Evolutionary conservation across 768 basidiomycete genomes (phyloP), one percentile per base, ranked within the genome.

Genomic region (Pleurotus pulmonarius): DNA sequence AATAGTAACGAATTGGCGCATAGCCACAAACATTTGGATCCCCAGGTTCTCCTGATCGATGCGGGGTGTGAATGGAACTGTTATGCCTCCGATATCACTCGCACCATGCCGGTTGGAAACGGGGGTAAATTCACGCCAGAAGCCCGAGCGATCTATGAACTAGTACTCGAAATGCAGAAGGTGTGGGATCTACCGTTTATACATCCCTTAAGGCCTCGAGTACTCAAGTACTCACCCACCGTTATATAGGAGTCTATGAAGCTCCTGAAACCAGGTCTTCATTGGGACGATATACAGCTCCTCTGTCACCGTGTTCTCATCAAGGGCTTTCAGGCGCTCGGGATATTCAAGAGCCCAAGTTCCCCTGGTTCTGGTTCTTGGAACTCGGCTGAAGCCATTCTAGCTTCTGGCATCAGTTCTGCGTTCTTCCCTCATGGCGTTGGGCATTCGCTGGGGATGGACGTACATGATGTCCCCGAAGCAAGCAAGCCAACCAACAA

Each of bases 381-480:
- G 81, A 86, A 83, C 64, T 74, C 82, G 3, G 82, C 83, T 60
- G 80, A 85, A 51, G 83, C 82, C 20, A 85, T 98, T 56, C 75
- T 97, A 5, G 80, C 80, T 15, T 86, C 86, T 4, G 94, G 94
- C 0, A 71, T 91, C 43, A 86, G 86, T 59, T 73, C 86, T 1
- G 91, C 92, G 0, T 98, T 98, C 78, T 98, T 92, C 81, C 95
- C 95, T 8, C 95, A 98, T 65, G 96, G 95, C 2, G 75, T 90
- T 39, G 93, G 94, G 0, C 95, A 98, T 67, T 90, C 90, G 5
- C 75, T 98, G 41, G 96, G 96, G 9, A 75, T 97, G 70, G 96
- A 98, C 67, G 94, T 98, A 1, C 96, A 97, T 66, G 95, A 97
- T 64, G 91, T 90, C 1, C 90, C 92, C 0, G 83, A 79, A 46